Percentiles rank a stretch among this genome's conserved stretches.
Evolutionary conservation across 805 yeast species (phyloP).

Genomic region (Pichia kluyveri): DNA sequence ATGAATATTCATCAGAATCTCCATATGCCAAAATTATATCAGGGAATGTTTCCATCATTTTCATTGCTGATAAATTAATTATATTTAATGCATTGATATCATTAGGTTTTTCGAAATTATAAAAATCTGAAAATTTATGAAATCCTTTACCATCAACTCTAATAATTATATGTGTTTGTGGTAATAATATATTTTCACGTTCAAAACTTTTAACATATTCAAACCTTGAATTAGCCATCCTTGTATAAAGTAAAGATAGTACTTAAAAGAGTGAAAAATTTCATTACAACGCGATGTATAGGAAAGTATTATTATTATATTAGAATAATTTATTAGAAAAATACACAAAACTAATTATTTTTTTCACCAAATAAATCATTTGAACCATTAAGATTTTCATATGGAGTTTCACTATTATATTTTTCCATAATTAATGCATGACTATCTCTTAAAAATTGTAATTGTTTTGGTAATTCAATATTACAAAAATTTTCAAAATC

Average conservation of each 20-base stretch:
- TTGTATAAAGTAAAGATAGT: background rate
- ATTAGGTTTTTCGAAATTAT: slow-evolving; percentile 80
- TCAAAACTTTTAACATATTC: slow-evolving; percentile 86
- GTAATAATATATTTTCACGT: slow-evolving; percentile 59
- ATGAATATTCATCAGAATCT: slow-evolving; percentile 91
- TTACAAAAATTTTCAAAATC: slow-evolving; percentile 14
- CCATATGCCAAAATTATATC: slow-evolving; percentile 84
- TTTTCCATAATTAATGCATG: background rate
- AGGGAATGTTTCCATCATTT: slow-evolving; percentile 52
- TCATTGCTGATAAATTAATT: slow-evolving; percentile 74
- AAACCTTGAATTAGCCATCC: slow-evolving; percentile 77
- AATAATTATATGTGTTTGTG: slow-evolving; percentile 72
- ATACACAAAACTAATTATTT: background rate
- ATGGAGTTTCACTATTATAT: background rate
- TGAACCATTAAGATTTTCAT: background rate
- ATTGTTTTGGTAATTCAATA: slow-evolving; percentile 18
- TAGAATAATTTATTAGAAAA: too few relatives aligned
- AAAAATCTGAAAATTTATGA: slow-evolving; percentile 69
- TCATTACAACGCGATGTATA: too few relatives aligned
- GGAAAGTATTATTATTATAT: too few relatives aligned
- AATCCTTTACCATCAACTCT: slow-evolving; percentile 93
- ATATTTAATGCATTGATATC: slow-evolving; percentile 66
- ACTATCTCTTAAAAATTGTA: slow-evolving; percentile 12
- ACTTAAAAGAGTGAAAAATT: too few relatives aligned
- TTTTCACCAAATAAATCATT: background rate